Base-by-base conservation (phyloP, 1,284 basidiomycete species). In the Rhodotorula glutinis region DNA sequence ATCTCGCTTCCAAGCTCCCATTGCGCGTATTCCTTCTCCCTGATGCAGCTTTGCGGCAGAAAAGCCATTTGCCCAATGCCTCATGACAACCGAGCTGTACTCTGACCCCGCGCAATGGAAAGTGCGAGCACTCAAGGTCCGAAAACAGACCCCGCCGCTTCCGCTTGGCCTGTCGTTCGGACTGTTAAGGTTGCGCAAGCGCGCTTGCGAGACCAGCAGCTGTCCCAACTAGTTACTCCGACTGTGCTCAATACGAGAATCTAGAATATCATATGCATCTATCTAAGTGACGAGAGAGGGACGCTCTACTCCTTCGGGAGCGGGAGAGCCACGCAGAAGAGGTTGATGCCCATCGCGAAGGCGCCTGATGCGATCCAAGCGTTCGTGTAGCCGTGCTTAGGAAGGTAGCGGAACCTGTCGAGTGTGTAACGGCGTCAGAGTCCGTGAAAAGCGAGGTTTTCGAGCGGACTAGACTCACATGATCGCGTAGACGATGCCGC, bases 321-420 rank as follows among this genome's bases (percentile, higher is more conserved):
- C 2, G 58, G 60, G 9, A 67, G 51, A 21, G 54, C 13, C 43
- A 55, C 19, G 49, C 41, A 44, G 38, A 67, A 19, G 0, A 58
- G 21, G 66, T 67, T 67, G 57, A 69, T 41, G n/a, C 54, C 60
- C 23, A 55, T 55, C 13, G 64, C 56, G 43, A 66, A 60, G 8
- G 63, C 54, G 10, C 68, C 68, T 8, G 56, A 30, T 14, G 55
- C 53, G n/a, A 66, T 53, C 58, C 58, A 66, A 0, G 64, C 68
- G 11, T 23, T n/a, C 29, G 23, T 16, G 40, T 55, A 67, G 19
- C 56, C 60, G 2, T 59, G 74, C 10, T 67, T 63, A 0, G 81
- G 76, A 60, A 82, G 82, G 77, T 83, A 84, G n/a, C 84, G 79
- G 72, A 84, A 85, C 21, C 84, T 75, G 2, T 84, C 72, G 41